Conservation (phyloP, 2,329 filamentous ascomycete genomes). For the Ophiosphaerella korrae region DNA sequence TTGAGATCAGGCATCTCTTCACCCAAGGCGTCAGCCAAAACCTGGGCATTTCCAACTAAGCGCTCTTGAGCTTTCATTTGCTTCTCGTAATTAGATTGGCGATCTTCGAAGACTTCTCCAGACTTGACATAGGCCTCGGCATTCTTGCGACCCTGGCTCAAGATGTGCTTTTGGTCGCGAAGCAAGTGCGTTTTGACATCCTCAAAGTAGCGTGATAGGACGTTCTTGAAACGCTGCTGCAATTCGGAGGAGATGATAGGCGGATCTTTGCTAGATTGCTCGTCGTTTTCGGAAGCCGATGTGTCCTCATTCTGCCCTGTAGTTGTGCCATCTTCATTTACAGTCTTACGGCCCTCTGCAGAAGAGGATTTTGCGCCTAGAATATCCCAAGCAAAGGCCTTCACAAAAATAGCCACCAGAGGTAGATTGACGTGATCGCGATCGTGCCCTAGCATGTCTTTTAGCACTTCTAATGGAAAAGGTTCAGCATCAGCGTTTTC, state of each 20-base stretch:
- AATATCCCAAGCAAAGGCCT: conserved; percentile 94
- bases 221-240: conserved; percentile 82
- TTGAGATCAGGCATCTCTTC: conserved; percentile 93
- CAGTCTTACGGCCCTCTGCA: conserved; percentile 79
- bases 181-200: conserved; percentile 88
- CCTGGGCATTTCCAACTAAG: conserved; percentile 85
- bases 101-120: conserved; percentile 96
- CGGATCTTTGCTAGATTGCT: conserved; percentile 64
- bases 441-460: conserved; percentile 92
- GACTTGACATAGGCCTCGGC: conserved; percentile 98
- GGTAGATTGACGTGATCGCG: conserved; percentile 90
- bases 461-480: conserved; percentile 95
- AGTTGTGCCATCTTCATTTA: conserved; percentile 78
- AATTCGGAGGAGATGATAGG: conserved; percentile 78
- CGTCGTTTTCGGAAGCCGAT: conserved; percentile 58
- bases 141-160: conserved; percentile 87
- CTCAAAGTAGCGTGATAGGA: conserved; percentile 87
- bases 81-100: conserved; percentile 94
- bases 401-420: conserved; percentile 91
- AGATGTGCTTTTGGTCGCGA: conserved; percentile 89
- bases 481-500: conserved; percentile 78
- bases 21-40: conserved; percentile 84
- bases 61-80: conserved; percentile 91
- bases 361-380: conserved; percentile 75
- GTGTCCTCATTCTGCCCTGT: conserved; percentile 59